phyloP scores from a whole-genome alignment of 768 basidiomycete species.

The Calocybe gangraenosa region DNA sequence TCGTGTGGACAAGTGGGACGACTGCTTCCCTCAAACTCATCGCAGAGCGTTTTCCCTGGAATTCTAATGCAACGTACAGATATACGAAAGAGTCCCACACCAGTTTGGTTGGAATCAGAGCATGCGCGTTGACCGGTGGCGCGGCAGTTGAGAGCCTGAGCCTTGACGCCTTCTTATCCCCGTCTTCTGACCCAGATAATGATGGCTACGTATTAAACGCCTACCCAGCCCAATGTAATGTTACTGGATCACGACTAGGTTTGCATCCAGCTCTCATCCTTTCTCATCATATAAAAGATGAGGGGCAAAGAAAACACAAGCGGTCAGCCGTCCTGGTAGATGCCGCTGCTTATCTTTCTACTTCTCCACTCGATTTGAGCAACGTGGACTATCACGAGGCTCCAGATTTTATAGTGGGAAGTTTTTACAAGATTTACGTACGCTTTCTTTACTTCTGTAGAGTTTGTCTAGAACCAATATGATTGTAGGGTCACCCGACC shows the following conservation, averaged over 20 bases:
- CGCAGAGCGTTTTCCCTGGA: conserved; percentile 12
- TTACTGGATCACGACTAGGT: conserved; percentile 15
- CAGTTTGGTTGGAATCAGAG: conserved; percentile 15
- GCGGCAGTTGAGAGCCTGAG: conserved; percentile 11
- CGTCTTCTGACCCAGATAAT: neutral
- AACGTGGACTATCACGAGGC: conserved; percentile 7
- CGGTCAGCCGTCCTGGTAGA: conserved; percentile 11
- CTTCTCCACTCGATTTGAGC: conserved; percentile 12
- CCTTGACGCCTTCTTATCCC: conserved; percentile 9
- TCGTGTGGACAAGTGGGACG: conserved; percentile 15
- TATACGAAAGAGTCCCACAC: conserved; percentile 14
- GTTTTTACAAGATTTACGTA: conserved; percentile 16
- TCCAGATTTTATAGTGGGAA: conserved; percentile 13
- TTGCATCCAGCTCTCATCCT: conserved; percentile 9
- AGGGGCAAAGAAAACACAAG: too few species aligned
- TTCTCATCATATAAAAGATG: neutral
- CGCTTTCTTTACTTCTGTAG: neutral
- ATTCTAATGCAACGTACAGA: conserved; percentile 4
- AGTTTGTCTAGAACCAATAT: too few species aligned
- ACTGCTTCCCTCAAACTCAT: conserved; percentile 12
- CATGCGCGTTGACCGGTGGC: conserved; percentile 12
- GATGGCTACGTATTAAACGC: conserved; percentile 4
- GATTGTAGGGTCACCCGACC: conserved; percentile 11
- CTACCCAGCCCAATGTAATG: conserved; percentile 16
- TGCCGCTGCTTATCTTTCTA: conserved; percentile 15